Evolutionary conservation across 768 basidiomycete genomes (phyloP).

Genomic region (Rhizopogon roseolus): DNA sequence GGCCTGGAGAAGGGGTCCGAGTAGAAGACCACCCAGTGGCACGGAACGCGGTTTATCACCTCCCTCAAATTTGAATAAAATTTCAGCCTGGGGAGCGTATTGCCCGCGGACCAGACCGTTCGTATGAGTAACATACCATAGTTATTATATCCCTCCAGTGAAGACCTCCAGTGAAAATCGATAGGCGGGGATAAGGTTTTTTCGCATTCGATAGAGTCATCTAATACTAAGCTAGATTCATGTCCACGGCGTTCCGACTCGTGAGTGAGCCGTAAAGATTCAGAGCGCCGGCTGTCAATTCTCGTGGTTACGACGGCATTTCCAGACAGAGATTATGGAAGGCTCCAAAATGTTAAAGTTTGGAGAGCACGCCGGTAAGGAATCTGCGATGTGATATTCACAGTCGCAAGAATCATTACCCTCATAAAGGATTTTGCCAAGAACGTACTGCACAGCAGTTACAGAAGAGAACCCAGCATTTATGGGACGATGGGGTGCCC

Average conservation of each 20-base stretch:
- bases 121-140: background rate
- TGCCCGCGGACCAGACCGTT: no score
- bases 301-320: slow-evolving; percentile 1
- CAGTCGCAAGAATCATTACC: background rate
- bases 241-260: background rate
- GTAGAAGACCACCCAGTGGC: slow-evolving; percentile 5
- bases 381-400: slow-evolving; percentile 1
- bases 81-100: no score
- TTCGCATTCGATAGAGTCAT: background rate
- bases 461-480: background rate
- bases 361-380: background rate
- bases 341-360: background rate
- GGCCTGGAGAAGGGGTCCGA: slow-evolving; percentile 11
- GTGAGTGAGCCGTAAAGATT: background rate
- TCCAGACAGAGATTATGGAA: slow-evolving; percentile 1
- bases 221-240: background rate
- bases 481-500: background rate
- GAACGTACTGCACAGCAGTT: slow-evolving; percentile 1
- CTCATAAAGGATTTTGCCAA: background rate
- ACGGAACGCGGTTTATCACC: background rate
- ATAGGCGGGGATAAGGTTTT: background rate
- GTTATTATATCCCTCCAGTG: background rate
- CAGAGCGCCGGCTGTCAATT: slow-evolving; percentile 1
- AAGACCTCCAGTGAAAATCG: background rate
- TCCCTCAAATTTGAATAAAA: no score